A percentile compares a stretch with the other conserved stretches of the same genome.
Evolutionary conservation across 2,329 filamentous ascomycete genomes (phyloP).

Genomic region (Stachybotrys elegans): DNA sequence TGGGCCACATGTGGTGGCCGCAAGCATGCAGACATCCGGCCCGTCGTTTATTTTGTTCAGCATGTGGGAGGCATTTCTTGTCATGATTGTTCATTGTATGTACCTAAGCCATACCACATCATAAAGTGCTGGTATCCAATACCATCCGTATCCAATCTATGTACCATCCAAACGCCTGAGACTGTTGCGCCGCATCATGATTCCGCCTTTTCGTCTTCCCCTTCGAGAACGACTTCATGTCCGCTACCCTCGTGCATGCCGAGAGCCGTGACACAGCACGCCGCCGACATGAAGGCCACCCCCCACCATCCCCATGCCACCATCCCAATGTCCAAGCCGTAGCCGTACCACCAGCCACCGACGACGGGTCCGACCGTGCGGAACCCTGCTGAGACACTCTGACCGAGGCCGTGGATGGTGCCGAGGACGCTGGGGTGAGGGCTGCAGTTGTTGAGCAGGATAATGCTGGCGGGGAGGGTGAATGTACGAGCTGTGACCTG

Average conservation of each 20-base stretch:
- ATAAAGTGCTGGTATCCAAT: no score
- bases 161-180: no score
- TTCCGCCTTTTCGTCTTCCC: constrained; percentile 31
- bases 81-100: no score
- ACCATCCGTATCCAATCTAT: no score
- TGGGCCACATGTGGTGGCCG: no score
- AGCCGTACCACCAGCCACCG: constrained; percentile 43
- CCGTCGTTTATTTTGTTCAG: no score
- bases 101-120: no score
- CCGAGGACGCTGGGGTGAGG: constrained; percentile 54
- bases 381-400: constrained; percentile 44
- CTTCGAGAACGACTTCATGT: constrained; percentile 52
- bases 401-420: constrained; percentile 50
- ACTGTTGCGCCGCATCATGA: no score
- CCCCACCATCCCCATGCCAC: constrained; percentile 45
- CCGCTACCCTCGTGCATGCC: constrained; percentile 61
- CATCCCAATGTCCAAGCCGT: constrained; percentile 38
- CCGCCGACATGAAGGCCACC: constrained; percentile 42
- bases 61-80: no score
- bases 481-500: constrained; percentile 74
- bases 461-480: constrained; percentile 52
- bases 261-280: constrained; percentile 54
- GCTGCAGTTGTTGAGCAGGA: constrained; percentile 56
- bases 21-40: no score
- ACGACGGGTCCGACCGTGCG: constrained; percentile 46